Conservation (phyloP, 805 yeast genomes). For the Diddensiella transvaalensis region DNA sequence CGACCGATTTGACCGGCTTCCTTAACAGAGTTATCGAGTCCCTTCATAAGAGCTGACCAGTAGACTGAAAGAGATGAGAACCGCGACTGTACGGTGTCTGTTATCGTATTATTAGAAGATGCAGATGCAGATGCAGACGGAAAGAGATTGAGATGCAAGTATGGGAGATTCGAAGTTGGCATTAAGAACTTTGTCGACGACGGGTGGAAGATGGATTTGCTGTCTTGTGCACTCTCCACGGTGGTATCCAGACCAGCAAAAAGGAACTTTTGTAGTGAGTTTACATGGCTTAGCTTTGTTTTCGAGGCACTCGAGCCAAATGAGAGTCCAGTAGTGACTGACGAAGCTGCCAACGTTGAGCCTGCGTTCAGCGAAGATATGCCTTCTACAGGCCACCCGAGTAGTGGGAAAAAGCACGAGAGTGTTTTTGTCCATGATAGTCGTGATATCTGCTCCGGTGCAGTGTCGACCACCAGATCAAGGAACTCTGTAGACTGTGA, state of each 20-base stretch:
- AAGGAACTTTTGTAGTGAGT: slow-evolving; percentile 42
- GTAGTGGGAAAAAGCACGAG: slow-evolving; percentile 59
- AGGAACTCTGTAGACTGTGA: slow-evolving; percentile 70
- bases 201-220: slow-evolving; percentile 38
- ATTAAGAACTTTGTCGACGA: slow-evolving; percentile 50
- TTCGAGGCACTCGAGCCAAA: slow-evolving; percentile 24
- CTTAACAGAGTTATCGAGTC: slow-evolving; percentile 48
- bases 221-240: slow-evolving; percentile 16
- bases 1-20: slow-evolving; percentile 76
- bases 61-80: slow-evolving; percentile 51
- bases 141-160: slow-evolving; percentile 58
- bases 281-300: slow-evolving; percentile 32
- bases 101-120: slow-evolving; percentile 33
- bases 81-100: slow-evolving; percentile 62
- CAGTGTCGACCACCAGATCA: slow-evolving; percentile 51
- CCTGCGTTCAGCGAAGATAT: slow-evolving; percentile 17
- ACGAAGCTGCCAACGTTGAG: slow-evolving; percentile 29
- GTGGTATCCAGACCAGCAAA: slow-evolving; percentile 40
- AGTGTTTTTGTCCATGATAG: slow-evolving; percentile 68
- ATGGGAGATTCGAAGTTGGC: slow-evolving; percentile 60
- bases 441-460: slow-evolving; percentile 54
- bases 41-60: slow-evolving; percentile 44
- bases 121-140: slow-evolving; percentile 38
- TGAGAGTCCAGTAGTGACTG: slow-evolving; percentile 34
- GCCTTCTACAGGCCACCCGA: slow-evolving; percentile 64